These are phyloP conservation scores for Spencermartinsiella ligniputridi DNA, from an alignment of 1,139 yeast species.

Conservation along the genomic window DNA sequence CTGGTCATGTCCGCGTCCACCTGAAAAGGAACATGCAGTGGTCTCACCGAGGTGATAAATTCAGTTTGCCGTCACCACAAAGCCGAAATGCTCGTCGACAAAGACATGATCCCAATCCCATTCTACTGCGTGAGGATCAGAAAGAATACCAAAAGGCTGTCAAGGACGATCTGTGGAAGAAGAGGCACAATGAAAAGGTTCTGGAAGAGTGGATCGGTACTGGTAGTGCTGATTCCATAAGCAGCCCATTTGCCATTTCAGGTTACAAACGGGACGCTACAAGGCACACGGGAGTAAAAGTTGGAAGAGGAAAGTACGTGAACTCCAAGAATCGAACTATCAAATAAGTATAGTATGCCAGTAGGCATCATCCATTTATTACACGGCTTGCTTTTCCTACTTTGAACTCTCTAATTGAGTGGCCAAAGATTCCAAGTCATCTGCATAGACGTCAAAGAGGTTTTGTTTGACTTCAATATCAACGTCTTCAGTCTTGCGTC, in stretches of 20 bases:
- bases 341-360: background rate
- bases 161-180: slow-evolving; percentile 83
- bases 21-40: slow-evolving; percentile 89
- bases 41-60: slow-evolving; percentile 84
- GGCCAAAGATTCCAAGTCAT: background rate
- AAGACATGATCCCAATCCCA: slow-evolving; percentile 28
- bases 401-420: background rate
- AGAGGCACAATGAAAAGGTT: slow-evolving; percentile 79
- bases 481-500: background rate
- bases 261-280: slow-evolving; percentile 41
- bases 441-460: slow-evolving; percentile 5
- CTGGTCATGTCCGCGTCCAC: slow-evolving; percentile 87
- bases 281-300: slow-evolving; percentile 64
- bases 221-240: slow-evolving; percentile 85
- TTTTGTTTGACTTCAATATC: background rate
- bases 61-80: slow-evolving; percentile 56
- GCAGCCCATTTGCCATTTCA: slow-evolving; percentile 82
- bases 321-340: slow-evolving; percentile 43
- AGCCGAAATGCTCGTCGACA: slow-evolving; percentile 33
- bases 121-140: slow-evolving; percentile 82
- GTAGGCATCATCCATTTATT: background rate
- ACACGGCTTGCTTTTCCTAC: background rate
- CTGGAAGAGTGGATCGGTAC: slow-evolving; percentile 90
- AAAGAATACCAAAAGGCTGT: slow-evolving; percentile 86
- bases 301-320: slow-evolving; percentile 78